Conservation (phyloP, 495 filamentous ascomycete species). For the Aspergillus avenaceus region DNA sequence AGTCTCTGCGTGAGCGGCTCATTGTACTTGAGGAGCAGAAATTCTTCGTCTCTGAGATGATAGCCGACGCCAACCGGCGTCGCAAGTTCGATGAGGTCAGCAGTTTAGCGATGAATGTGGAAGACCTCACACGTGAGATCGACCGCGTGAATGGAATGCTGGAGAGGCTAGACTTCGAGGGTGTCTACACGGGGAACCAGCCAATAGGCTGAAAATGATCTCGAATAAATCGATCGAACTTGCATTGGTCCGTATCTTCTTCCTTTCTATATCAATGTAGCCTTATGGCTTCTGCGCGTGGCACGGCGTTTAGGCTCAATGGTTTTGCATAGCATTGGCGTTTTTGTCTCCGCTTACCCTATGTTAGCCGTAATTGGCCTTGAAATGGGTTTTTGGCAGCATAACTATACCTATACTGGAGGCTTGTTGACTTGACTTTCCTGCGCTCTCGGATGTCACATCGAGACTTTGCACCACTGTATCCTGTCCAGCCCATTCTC, state of each 20-base stretch:
- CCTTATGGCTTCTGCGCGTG: background rate
- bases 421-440: too few species aligned
- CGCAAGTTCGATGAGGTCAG: conserved; percentile 88
- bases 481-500: too few species aligned
- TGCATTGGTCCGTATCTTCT: background rate
- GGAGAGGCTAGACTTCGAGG: conserved; percentile 46
- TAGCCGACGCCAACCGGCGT: conserved; percentile 72
- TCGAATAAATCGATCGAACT: background rate
- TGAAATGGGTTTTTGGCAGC: too few species aligned
- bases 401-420: too few species aligned
- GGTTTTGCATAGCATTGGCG: conserved; percentile 14
- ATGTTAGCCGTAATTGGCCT: too few species aligned
- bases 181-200: conserved; percentile 40
- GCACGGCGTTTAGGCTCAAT: conserved; percentile 8
- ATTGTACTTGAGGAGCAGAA: conserved; percentile 93
- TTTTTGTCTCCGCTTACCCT: conserved; percentile 12
- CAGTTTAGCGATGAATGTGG: conserved; percentile 72
- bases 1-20: conserved; percentile 73
- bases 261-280: background rate
- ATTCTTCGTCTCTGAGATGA: conserved; percentile 88
- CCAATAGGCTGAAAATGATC: conserved; percentile 5
- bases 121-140: conserved; percentile 82
- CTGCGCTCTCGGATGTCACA: too few species aligned
- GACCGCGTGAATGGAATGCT: conserved; percentile 57
- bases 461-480: too few species aligned